phyloP scores from a whole-genome alignment of 345 rosid species.

The Camelina hispida region DNA sequence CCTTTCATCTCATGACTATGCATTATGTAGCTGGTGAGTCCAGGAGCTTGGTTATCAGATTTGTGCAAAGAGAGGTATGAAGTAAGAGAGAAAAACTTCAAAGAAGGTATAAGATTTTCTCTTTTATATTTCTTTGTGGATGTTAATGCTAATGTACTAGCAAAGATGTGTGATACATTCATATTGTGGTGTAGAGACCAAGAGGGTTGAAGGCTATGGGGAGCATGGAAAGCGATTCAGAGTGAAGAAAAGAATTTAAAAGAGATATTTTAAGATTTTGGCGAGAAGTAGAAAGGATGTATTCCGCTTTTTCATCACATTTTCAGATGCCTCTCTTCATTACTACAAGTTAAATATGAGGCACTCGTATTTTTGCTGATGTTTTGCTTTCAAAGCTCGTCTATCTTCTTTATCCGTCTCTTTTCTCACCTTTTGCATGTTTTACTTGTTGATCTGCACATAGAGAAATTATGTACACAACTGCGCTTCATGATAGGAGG shows the following conservation, averaged over 20 bases:
- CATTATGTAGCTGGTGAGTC: conserved; percentile 73
- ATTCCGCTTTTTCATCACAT: conserved; percentile 21
- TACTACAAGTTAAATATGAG: conserved; percentile 28
- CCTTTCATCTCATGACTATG: conserved; percentile 4
- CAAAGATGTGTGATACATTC: conserved; percentile 14
- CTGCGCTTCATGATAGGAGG: background rate
- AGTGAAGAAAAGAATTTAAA: conserved; percentile 13
- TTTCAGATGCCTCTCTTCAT: conserved; percentile 38
- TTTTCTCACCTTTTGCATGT: background rate
- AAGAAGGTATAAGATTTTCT: conserved; percentile 64
- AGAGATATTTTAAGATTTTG: conserved; percentile 27
- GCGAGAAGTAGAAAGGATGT: conserved; percentile 22
- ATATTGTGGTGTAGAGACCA: conserved; percentile 51
- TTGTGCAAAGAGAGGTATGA: conserved; percentile 83
- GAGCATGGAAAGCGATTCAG: conserved; percentile 66
- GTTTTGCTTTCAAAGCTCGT: conserved; percentile 34
- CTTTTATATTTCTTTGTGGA: background rate
- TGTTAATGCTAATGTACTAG: background rate
- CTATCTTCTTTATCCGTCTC: conserved; percentile 19
- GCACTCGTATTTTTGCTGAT: conserved; percentile 38
- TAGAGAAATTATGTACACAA: conserved; percentile 7
- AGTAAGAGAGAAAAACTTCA: conserved; percentile 90
- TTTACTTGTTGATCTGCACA: background rate
- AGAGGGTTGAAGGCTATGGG: conserved; percentile 75
- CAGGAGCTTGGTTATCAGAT: conserved; percentile 92